These are phyloP conservation scores for Phialophora verrucosa DNA, from an alignment of 2,329 filamentous ascomycete genomes.

Conservation along the genomic window DNA sequence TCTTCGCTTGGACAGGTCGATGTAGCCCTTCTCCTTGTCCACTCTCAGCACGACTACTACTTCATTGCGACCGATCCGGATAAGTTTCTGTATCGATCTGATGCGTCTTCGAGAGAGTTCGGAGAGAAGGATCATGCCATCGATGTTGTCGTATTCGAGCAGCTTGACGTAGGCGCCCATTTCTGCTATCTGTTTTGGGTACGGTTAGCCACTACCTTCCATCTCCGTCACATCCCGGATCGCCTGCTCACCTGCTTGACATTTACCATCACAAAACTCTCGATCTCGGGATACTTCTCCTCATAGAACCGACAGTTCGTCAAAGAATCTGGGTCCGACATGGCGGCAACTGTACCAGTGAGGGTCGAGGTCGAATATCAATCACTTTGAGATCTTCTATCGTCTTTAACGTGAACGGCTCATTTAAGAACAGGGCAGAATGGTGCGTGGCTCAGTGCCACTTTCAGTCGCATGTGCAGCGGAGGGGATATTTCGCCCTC, in stretches of 20 bases:
- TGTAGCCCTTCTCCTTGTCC: constrained; percentile 99
- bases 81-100: constrained; percentile 97
- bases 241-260: constrained; percentile 80
- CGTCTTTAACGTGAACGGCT: neutral
- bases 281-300: constrained; percentile 97
- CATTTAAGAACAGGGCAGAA: neutral
- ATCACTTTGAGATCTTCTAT: neutral
- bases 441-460: constrained; percentile 6
- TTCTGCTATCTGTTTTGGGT: constrained; percentile 78
- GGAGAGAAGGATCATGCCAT: constrained; percentile 99
- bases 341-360: constrained; percentile 25
- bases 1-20: constrained; percentile 97
- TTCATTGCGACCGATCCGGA: constrained; percentile 96
- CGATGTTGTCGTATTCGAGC: constrained; percentile 99
- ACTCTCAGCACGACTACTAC: constrained; percentile 98
- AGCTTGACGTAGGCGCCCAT: constrained; percentile 99
- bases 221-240: neutral
- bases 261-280: constrained; percentile 99
- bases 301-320: constrained; percentile 97
- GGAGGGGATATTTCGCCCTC: constrained; percentile 7
- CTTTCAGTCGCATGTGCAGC: constrained; percentile 8
- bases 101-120: constrained; percentile 98
- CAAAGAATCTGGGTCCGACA: constrained; percentile 66
- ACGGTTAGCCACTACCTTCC: constrained; percentile 21
- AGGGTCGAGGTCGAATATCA: neutral